A percentile compares a stretch with the other conserved stretches of the same genome.
Conservation (phyloP, 352 stramenopile genomes). For the Globisporangium nagaii region DNA sequence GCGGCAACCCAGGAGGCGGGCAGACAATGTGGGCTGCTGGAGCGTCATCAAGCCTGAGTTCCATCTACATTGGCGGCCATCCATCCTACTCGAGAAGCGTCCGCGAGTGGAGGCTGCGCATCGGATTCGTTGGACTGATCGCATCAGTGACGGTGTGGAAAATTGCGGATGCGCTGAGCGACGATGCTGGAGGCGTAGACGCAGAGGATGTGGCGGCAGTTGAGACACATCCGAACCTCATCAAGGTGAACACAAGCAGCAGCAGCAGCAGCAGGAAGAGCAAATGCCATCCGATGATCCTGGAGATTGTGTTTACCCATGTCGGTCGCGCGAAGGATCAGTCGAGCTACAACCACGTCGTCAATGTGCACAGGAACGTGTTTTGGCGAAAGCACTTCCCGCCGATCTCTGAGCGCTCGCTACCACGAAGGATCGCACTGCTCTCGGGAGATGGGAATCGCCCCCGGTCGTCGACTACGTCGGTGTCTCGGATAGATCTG, state of each 20-base stretch:
- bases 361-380: slow-evolving; percentile 42
- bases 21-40: slow-evolving; percentile 8
- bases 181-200: neutral
- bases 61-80: slow-evolving; percentile 48
- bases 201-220: neutral
- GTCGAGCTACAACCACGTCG: slow-evolving; percentile 24
- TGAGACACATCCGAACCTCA: neutral
- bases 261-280: neutral
- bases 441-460: neutral
- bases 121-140: slow-evolving; percentile 53
- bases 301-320: slow-evolving; percentile 16
- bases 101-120: slow-evolving; percentile 37
- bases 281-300: slow-evolving; percentile 6
- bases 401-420: slow-evolving; percentile 14
- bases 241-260: neutral
- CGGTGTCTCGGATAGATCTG: slow-evolving; percentile 22
- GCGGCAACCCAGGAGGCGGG: slow-evolving; percentile 14
- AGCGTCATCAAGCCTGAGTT: slow-evolving; percentile 20
- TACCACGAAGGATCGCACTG: neutral
- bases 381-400: slow-evolving; percentile 52
- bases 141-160: slow-evolving; percentile 18
- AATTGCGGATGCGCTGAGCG: neutral
- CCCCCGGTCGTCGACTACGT: neutral
- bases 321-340: slow-evolving; percentile 24
- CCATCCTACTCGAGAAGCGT: slow-evolving; percentile 42